phyloP scores from a whole-genome alignment of 1,284 basidiomycete genomes.

The Rhodotorula sp. region DNA sequence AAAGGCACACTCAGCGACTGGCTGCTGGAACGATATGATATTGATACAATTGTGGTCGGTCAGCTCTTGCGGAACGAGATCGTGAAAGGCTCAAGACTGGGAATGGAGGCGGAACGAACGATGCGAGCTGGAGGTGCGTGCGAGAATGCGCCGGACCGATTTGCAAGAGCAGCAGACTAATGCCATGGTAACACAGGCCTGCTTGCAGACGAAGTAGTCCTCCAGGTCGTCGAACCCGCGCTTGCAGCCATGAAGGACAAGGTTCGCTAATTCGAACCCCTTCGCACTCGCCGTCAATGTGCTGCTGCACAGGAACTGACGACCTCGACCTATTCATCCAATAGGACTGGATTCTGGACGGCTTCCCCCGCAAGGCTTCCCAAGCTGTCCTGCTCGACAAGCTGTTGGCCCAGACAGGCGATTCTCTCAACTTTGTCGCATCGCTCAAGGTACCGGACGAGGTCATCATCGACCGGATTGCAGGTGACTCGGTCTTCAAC shows the following conservation, averaged over 20 bases:
- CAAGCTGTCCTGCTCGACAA: slow-evolving; percentile 81
- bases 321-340: background rate
- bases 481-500: background rate
- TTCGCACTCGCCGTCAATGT: no score
- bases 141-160: no score
- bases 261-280: slow-evolving; percentile 17
- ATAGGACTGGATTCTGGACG: slow-evolving; percentile 87
- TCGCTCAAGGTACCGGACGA: slow-evolving; percentile 89
- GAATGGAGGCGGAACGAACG: slow-evolving; percentile 67
- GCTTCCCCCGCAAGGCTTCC: slow-evolving; percentile 87
- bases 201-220: slow-evolving; percentile 72
- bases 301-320: background rate
- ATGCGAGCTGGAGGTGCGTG: slow-evolving; percentile 64
- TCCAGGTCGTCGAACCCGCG: slow-evolving; percentile 68
- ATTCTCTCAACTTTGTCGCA: slow-evolving; percentile 73
- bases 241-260: slow-evolving; percentile 65
- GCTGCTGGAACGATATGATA: slow-evolving; percentile 60
- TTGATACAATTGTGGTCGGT: slow-evolving; percentile 71
- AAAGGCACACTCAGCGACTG: slow-evolving; percentile 69
- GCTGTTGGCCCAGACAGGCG: slow-evolving; percentile 46
- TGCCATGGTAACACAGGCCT: slow-evolving; percentile 50
- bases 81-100: slow-evolving; percentile 67
- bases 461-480: slow-evolving; percentile 81
- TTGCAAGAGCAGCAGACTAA: background rate
- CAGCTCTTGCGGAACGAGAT: slow-evolving; percentile 78